Evolutionary conservation across 768 basidiomycete species (phyloP).

Genomic region (Russula brevipes): DNA sequence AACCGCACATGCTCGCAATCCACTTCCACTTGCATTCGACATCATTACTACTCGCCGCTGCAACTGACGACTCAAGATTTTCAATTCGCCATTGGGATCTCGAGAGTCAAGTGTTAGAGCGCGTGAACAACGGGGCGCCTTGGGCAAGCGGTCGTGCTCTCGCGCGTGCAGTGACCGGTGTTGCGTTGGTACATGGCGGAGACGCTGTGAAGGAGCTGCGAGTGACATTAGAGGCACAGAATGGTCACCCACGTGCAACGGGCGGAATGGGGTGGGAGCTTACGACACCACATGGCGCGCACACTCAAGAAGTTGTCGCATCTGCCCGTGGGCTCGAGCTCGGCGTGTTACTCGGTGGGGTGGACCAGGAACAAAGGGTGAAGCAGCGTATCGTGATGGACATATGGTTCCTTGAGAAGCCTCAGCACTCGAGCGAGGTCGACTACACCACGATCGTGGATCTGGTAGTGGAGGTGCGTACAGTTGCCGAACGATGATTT

Average conservation of each 20-base stretch:
- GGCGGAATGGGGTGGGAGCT: conserved; percentile 19
- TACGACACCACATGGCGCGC: conserved; percentile 8
- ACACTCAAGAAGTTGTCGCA: conserved; percentile 6
- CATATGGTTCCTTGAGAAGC: conserved; percentile 17
- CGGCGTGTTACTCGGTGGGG: conserved; percentile 8
- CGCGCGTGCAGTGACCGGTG: conserved; percentile 9
- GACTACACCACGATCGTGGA: conserved; percentile 13
- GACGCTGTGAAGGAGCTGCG: conserved; percentile 12
- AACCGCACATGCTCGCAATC: conserved; percentile 11
- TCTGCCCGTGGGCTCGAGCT: conserved; percentile 15
- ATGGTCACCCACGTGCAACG: conserved; percentile 14
- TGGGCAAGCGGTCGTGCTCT: conserved; percentile 17
- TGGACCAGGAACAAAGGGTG: conserved; percentile 9
- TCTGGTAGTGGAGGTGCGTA: conserved; percentile 15
- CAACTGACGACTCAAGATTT: conserved; percentile 19
- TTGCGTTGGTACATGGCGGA: conserved; percentile 15
- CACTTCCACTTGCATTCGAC: conserved; percentile 18
- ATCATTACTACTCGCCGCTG: conserved; percentile 17
- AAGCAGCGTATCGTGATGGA: conserved; percentile 18
- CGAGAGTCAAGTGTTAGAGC: conserved; percentile 12
- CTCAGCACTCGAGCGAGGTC: conserved; percentile 10
- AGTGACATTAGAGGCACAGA: conserved; percentile 8
- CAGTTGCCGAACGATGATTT: not conserved
- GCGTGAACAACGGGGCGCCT: conserved; percentile 8
- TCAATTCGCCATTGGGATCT: conserved; percentile 19